These are phyloP conservation scores for Acer saccharum DNA, from an alignment of 345 rosid genomes.

Conservation along the genomic window DNA sequence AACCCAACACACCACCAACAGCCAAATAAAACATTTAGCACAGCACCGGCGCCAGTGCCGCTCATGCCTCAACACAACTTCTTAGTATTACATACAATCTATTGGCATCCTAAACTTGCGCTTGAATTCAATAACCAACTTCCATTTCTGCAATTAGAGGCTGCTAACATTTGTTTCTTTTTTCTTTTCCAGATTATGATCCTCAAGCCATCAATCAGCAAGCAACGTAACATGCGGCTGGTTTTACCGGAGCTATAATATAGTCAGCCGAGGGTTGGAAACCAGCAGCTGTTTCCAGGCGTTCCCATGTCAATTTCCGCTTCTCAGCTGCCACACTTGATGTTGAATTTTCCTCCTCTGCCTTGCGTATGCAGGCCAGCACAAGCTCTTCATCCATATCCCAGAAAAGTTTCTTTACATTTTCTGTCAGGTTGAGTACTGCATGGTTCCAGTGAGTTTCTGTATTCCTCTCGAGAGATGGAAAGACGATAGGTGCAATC, in stretches of 20 bases:
- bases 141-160: conserved; percentile 18
- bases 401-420: conserved; percentile 52
- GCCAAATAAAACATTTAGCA: conserved; percentile 31
- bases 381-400: conserved; percentile 78
- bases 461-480: conserved; percentile 63
- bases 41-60: conserved; percentile 13
- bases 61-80: conserved; percentile 30
- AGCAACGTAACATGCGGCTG: conserved; percentile 43
- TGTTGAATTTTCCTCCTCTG: conserved; percentile 55
- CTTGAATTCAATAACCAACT: conserved; percentile 19
- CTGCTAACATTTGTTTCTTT: neutral
- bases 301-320: conserved; percentile 65
- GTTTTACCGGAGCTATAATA: conserved; percentile 36
- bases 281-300: conserved; percentile 56
- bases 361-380: conserved; percentile 47
- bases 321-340: conserved; percentile 48
- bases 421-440: conserved; percentile 65
- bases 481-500: conserved; percentile 55
- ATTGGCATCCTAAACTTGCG: conserved; percentile 20
- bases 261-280: conserved; percentile 32
- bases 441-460: conserved; percentile 80
- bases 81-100: conserved; percentile 28
- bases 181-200: neutral
- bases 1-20: conserved; percentile 17
- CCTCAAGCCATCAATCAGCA: conserved; percentile 48